Evolutionary conservation across 345 rosid genomes (phyloP).

Genomic region (Lenwebbia sp.): DNA sequence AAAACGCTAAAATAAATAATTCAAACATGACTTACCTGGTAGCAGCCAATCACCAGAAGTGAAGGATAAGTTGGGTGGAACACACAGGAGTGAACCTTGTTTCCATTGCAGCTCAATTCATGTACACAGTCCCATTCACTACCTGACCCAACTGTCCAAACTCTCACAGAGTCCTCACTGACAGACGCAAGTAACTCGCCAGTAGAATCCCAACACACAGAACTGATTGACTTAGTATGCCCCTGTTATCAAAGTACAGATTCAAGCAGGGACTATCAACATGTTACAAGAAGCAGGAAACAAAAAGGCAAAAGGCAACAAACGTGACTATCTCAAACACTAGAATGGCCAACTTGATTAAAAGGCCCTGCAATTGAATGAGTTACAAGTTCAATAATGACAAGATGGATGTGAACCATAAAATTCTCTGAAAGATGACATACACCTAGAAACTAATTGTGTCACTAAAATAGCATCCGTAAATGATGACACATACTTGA

Average conservation of each 20-base stretch:
- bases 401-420: not conserved
- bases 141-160: conserved; percentile 84
- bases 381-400: not conserved
- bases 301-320: not conserved
- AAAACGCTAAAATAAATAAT: not conserved
- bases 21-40: conserved; percentile 46
- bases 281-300: not conserved
- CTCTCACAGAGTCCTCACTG: conserved; percentile 88
- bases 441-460: not conserved
- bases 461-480: not conserved
- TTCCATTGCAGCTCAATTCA: conserved; percentile 83
- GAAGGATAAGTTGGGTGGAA: conserved; percentile 75
- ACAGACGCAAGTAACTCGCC: conserved; percentile 86
- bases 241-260: conserved; percentile 29
- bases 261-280: not conserved
- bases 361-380: not conserved
- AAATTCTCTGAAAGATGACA: not conserved
- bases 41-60: conserved; percentile 80
- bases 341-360: not conserved
- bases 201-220: conserved; percentile 85
- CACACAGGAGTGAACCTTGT: conserved; percentile 77
- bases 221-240: conserved; percentile 62
- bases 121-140: conserved; percentile 83
- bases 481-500: not conserved
- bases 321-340: not conserved